Conservation (phyloP, 805 yeast species). For the Pichia exigua region DNA sequence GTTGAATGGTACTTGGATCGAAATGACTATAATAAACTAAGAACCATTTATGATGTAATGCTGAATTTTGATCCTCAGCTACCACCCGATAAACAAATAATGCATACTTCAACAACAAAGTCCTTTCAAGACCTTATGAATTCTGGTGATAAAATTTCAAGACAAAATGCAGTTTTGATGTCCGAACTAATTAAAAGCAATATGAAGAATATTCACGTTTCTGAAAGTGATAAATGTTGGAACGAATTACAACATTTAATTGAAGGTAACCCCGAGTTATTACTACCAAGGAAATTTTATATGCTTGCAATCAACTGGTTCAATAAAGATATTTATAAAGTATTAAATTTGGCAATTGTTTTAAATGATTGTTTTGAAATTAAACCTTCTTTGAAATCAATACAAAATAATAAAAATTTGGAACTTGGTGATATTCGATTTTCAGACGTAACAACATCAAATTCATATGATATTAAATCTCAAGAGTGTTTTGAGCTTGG, state of each 20-base stretch:
- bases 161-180: not conserved
- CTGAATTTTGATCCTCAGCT: conserved; percentile 11
- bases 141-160: not conserved
- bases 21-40: conserved; percentile 9
- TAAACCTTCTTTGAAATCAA: not conserved
- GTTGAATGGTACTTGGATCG: conserved; percentile 11
- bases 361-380: conserved; percentile 16
- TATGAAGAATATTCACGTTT: not conserved
- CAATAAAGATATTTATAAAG: conserved; percentile 35
- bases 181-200: not conserved
- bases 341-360: conserved; percentile 28
- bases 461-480: not conserved
- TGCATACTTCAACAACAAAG: not conserved
- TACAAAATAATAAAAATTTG: not conserved
- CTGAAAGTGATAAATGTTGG: conserved; percentile 4
- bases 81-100: conserved; percentile 8
- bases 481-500: not conserved
- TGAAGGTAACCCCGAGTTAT: conserved; percentile 29
- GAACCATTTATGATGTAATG: conserved; percentile 17
- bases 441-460: not conserved
- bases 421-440: not conserved
- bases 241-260: conserved; percentile 29
- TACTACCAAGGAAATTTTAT: conserved; percentile 34
- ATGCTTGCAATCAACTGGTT: conserved; percentile 33
- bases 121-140: not conserved